Conservation (phyloP, 257 asterid species). For the Solanum piurae region DNA sequence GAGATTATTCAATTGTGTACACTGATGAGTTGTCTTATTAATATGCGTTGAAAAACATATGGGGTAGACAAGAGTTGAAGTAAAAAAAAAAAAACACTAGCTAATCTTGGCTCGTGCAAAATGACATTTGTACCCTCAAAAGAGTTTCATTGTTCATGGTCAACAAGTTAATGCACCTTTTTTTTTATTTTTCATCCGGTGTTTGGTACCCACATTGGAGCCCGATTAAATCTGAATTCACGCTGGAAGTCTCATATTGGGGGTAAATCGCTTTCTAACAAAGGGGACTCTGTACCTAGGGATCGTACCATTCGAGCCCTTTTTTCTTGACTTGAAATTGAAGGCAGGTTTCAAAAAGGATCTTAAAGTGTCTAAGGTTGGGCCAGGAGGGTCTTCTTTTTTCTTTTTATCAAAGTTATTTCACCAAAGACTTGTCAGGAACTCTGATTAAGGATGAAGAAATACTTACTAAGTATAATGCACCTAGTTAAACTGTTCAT, state of each 20-base stretch:
- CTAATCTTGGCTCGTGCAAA: background rate
- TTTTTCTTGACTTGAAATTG: too few species aligned
- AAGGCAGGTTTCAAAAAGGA: too few species aligned
- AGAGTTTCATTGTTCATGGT: background rate
- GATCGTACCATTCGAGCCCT: background rate
- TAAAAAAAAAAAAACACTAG: background rate
- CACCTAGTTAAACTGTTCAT: background rate
- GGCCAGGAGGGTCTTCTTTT: too few species aligned
- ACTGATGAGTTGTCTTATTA: slow-evolving; percentile 15
- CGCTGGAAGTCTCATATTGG: accelerated
- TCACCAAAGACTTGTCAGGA: background rate
- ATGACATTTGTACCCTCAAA: slow-evolving; percentile 21
- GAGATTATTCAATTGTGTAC: slow-evolving; percentile 10
- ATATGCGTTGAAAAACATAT: slow-evolving; percentile 9
- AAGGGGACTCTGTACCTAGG: accelerated
- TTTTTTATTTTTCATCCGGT: accelerated
- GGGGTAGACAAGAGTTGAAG: background rate
- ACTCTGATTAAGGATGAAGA: too few species aligned
- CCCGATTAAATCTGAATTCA: too few species aligned
- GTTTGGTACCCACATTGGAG: background rate
- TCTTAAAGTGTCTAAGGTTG: too few species aligned
- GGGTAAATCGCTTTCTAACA: too few species aligned
- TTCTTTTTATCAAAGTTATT: background rate
- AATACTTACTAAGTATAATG: too few species aligned
- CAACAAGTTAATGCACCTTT: background rate